phyloP scores from a whole-genome alignment of 208 protist species.

The Leptomonas pyrrhocoris region DNA sequence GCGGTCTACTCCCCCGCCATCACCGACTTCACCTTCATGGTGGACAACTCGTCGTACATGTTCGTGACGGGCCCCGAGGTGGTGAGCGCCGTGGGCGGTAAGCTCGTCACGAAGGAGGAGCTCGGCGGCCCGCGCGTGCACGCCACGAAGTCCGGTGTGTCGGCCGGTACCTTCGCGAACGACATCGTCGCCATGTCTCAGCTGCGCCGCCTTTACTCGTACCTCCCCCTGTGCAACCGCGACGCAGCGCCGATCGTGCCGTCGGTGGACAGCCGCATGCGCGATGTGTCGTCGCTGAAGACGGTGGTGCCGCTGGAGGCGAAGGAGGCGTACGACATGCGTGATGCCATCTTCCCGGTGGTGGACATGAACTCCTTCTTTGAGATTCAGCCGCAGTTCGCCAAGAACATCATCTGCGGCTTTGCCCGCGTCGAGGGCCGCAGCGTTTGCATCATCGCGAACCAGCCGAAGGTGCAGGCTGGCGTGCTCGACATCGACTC shows the following conservation, averaged over 20 bases:
- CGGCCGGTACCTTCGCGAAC: slow-evolving; percentile 91
- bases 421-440: slow-evolving; percentile 92
- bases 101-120: slow-evolving; percentile 90
- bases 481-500: slow-evolving; percentile 94
- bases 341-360: slow-evolving; percentile 83
- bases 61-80: slow-evolving; percentile 98
- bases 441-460: slow-evolving; percentile 94
- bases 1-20: slow-evolving; percentile 94
- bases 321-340: slow-evolving; percentile 95
- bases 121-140: slow-evolving; percentile 93
- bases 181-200: slow-evolving; percentile 89
- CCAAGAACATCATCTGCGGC: slow-evolving; percentile 96
- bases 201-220: slow-evolving; percentile 87
- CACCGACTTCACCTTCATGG: slow-evolving; percentile 98
- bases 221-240: slow-evolving; percentile 90
- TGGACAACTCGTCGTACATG: slow-evolving; percentile 95
- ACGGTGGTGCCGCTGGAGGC: slow-evolving; percentile 83
- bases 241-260: slow-evolving; percentile 56
- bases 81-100: slow-evolving; percentile 95
- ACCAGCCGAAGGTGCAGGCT: slow-evolving; percentile 94
- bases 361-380: slow-evolving; percentile 94
- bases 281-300: slow-evolving; percentile 56
- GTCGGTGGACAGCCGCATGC: slow-evolving; percentile 59
- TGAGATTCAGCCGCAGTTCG: slow-evolving; percentile 93
- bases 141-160: slow-evolving; percentile 88